Evolutionary conservation across 768 basidiomycete species (phyloP), one percentile per base, ranked within the genome.

Genomic region (Leccinum ochraceum): DNA sequence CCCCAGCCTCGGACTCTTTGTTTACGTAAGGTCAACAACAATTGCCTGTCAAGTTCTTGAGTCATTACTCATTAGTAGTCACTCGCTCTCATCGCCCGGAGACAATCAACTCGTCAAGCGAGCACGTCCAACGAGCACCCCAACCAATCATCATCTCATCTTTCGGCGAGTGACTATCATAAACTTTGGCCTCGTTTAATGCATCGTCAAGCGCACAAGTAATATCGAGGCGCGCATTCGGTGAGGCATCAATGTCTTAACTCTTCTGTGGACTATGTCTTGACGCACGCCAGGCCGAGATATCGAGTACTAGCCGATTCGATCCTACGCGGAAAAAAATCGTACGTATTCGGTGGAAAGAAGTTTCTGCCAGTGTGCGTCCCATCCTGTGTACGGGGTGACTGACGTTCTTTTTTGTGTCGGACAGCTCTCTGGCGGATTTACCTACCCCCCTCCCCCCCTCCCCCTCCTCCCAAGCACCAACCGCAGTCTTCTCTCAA

Each of bases 261-360:
- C 8, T 58, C 6, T 8, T 11, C 30, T 67, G 11, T 14, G 28
- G 17, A 10, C 51, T 61, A 30, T 24, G 60, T 37, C n/a, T n/a
- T n/a, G 9, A 44, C 42, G 7, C 20, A 24, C 49, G 11, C 44
- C 53, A 90, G 89, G 87, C 81, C 8, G 96, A 99, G 78, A 93
- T 98, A 63, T 65, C 95, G 64, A 91, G 91, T 30, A 30, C 30
- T 67, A 92, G 94, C 78, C 83, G 93, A 66, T 98, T 98, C 72
- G 94, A 96, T 69, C 94, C 95, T 13, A 90, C 89, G 2, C 96
- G 96, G 7, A 89, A 95, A 73, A 92, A 92, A 65, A 86, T 98
- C 60, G 94, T 30, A 30, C 94, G 13, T 93, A 89, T 70, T 95
- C 93, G 17, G 83, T 89, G 3, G 96, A 99, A 76, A 81, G 92